Base-by-base conservation (phyloP, 495 filamentous ascomycete genomes). In the Extremus antarcticus region DNA sequence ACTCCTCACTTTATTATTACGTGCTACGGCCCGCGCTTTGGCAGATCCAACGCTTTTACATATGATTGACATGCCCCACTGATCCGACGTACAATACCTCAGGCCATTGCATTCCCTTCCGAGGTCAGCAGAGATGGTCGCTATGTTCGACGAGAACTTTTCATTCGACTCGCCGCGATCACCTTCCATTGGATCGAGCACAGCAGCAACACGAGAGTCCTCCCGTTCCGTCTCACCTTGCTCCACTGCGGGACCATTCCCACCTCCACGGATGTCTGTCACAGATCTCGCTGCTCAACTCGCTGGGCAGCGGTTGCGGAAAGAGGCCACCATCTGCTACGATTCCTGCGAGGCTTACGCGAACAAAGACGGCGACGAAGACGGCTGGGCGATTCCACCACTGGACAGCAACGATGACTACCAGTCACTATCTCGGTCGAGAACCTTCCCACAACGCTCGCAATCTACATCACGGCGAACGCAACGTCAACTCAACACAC, bases 401-500 rank as follows among this genome's bases (percentile, higher is more conserved):
- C 19, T 48, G 13, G 46, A 48, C 23, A 21, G 10, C 46, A 20
- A 17, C 46, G 24, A 25, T 16, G 24, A 25, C 8, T 24, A 21
- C 23, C 46, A 10, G 3, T 21, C 21, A 25, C 23, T 25, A 4
- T 23, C 21, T 3, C 10, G 21, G 21, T 11, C 24, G 13, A 48
- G 20, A 25, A 23, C 46, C 7, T 48, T 8, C n/a, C 46, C 46
- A 25, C 46, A 10, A 25, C 19, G 46, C 3, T 4, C 46, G 11
- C 46, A 48, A 11, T 48, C 46, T 9, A 10, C 46, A 7, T 48
- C 46, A 9, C 19, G 24, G 17, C 53, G 64, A 38, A 21, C 38
- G 50, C 61, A 64, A 39, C 64, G 64, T 10, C 64, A 66, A 55
- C 47, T 59, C 24, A 60, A 62, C 59, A 53, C 50, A 32, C 55